Percentiles rank a stretch among this genome's conserved stretches.
phyloP scores from a whole-genome alignment of 2,329 filamentous ascomycete species.

The Apiospora sp. region DNA sequence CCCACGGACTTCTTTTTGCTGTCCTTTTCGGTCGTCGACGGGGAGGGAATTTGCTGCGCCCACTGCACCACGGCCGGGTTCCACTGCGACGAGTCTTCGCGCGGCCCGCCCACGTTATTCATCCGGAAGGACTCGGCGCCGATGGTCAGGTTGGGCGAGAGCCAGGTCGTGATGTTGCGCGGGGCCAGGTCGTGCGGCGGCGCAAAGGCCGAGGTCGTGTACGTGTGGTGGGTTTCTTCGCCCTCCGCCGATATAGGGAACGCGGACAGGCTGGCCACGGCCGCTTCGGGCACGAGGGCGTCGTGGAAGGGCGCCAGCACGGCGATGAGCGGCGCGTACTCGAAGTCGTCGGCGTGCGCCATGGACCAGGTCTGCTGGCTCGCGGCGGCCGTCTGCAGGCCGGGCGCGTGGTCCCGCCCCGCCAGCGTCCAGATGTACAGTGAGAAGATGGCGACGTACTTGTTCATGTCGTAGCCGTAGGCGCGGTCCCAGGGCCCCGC shows the following conservation, averaged over 20 bases:
- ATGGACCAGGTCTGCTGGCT: conserved; percentile 47
- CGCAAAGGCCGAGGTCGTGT: conserved; percentile 54
- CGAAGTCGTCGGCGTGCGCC: conserved; percentile 58
- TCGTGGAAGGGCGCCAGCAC: conserved; percentile 55
- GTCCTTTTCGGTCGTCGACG: not conserved
- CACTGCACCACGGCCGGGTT: conserved; percentile 61
- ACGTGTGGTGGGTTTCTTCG: conserved; percentile 45
- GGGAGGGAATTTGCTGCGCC: conserved; percentile 32
- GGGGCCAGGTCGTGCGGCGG: conserved; percentile 57
- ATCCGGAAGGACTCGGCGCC: conserved; percentile 58
- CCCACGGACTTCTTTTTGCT: conserved; percentile 28
- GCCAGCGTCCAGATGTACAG: conserved; percentile 58
- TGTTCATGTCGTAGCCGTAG: conserved; percentile 63
- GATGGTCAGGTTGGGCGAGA: conserved; percentile 56
- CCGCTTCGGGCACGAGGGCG: conserved; percentile 45
- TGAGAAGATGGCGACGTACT: conserved; percentile 57
- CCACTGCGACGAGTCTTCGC: conserved; percentile 53
- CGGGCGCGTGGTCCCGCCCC: conserved; percentile 42
- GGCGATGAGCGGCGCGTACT: conserved; percentile 56
- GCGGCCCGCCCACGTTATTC: conserved; percentile 55
- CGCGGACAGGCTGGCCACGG: conserved; percentile 43
- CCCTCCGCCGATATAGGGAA: conserved; percentile 50
- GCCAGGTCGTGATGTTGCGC: conserved; percentile 58
- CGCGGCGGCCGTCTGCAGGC: not conserved
- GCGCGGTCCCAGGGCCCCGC: conserved; percentile 62